Conservation (phyloP, 2,329 filamentous ascomycete genomes). For the Arachnomyces sp. region DNA sequence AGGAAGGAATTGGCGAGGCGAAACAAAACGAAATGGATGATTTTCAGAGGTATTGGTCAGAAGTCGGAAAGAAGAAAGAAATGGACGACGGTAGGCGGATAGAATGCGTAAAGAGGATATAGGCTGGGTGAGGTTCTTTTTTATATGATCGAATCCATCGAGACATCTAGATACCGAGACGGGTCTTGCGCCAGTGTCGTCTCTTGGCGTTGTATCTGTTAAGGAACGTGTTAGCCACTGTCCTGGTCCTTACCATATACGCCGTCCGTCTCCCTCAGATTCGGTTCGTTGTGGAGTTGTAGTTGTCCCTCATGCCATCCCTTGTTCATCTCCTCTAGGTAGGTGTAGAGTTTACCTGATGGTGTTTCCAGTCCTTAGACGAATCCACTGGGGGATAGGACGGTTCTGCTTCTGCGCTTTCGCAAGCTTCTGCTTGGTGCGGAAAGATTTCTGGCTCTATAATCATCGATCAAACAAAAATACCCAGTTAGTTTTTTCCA, state of each 20-base stretch:
- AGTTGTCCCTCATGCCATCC: no score
- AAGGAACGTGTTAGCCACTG: background rate
- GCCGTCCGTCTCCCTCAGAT: no score
- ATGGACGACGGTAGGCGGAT: no score
- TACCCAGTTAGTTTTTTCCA: background rate
- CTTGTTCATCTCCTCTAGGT: no score
- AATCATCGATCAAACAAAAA: conserved; percentile 9
- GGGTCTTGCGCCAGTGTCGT: conserved; percentile 99
- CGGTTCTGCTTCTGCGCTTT: conserved; percentile 99
- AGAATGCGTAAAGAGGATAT: conserved; percentile 17
- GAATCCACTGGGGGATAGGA: conserved; percentile 99
- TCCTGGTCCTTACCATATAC: no score
- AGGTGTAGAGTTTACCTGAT: conserved; percentile 68
- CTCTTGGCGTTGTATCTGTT: conserved; percentile 98
- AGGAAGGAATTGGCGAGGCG: no score
- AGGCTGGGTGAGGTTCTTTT: conserved; percentile 18
- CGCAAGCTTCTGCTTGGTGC: conserved; percentile 99
- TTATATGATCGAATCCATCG: conserved; percentile 11
- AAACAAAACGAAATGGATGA: no score
- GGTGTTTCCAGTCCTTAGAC: conserved; percentile 96
- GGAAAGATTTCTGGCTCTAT: conserved; percentile 99
- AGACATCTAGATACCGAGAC: conserved; percentile 87
- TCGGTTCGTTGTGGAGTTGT: no score
- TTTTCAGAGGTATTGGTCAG: no score
- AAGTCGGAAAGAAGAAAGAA: no score